Evolutionary conservation across 169 alveolate species (phyloP), one percentile per base, ranked within the genome.

Genomic region (Theileria equi): DNA sequence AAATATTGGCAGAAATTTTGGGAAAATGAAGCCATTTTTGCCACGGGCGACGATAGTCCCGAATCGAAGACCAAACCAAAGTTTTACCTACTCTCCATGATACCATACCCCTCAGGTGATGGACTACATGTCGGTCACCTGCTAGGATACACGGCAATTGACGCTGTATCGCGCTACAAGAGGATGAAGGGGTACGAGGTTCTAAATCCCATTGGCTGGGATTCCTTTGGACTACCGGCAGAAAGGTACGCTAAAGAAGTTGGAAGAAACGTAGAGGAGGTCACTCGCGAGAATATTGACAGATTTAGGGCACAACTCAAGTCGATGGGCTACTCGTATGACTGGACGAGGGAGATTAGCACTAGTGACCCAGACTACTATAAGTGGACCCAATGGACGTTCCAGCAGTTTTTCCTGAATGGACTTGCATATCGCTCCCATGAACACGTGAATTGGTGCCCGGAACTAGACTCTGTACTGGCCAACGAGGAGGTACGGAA

Each of bases 151-250:
- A 89, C 97, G 0, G 90, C 84, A 19, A 77, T 92, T 17, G 98
- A 94, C 43, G 91, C 92, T 28, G 62, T 92, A 10, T 68, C 96
- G n/a, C 69, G 96, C 40, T 92, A 84, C 87, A 89, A 93, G 35
- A 89, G 94, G 17, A 47, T 89, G 88, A 41, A 59, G 45, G 89
- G 93, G 10, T 79, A 67, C 50, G 60, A 84, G 3, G 98, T 94
- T 16, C 82, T 94, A 45, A 92, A 93, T 62, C 97, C 97, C 0
- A 94, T 94, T 65, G 98, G 98, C 16, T 94, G 96, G 97, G 98
- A 94, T 45, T 71, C 95, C 3, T 94, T 94, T 61, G 98, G 98
- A 10, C 58, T 94, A 25, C 98, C 98, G 0, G 94, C 97, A 21
- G 97, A 94, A 80, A 86, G 94, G 66, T 91, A 92, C 40, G 96